Conservation (phyloP, 345 rosid genomes). For the Brassica juncea region DNA sequence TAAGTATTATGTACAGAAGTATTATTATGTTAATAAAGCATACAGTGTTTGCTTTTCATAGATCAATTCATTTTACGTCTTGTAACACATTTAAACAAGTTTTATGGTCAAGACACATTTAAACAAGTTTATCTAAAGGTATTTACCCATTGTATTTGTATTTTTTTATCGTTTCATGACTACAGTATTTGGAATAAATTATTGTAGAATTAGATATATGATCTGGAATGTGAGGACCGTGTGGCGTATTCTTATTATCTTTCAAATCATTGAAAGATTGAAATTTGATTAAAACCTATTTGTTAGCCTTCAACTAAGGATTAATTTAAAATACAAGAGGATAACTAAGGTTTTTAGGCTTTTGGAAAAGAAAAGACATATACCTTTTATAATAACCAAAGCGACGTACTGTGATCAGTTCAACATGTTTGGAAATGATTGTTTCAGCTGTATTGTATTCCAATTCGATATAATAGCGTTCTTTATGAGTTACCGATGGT, state of each 20-base stretch:
- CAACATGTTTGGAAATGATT: background rate
- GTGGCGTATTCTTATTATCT: conserved; percentile 19
- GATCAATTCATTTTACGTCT: background rate
- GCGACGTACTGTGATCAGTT: conserved; percentile 1
- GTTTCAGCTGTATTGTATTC: background rate
- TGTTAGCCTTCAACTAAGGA: conserved; percentile 12
- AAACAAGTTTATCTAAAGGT: background rate
- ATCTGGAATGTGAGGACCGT: conserved; percentile 25
- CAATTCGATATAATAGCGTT: conserved; percentile 6
- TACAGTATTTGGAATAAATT: background rate
- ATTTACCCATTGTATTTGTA: background rate
- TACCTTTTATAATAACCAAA: conserved; percentile 29
- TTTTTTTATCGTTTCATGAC: background rate
- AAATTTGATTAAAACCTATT: conserved; percentile 7
- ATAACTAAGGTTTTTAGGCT: conserved; percentile 32
- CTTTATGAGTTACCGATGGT: background rate
- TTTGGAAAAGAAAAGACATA: conserved; percentile 37
- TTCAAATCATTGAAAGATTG: conserved; percentile 27
- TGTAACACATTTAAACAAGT: background rate
- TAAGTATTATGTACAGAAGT: background rate
- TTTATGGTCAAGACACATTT: background rate
- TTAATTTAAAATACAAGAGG: background rate
- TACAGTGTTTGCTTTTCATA: background rate
- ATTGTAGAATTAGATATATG: background rate
- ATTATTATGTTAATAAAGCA: background rate